Evolutionary conservation across 768 basidiomycete species (phyloP).

Genomic region (Daedaleopsis nitida): DNA sequence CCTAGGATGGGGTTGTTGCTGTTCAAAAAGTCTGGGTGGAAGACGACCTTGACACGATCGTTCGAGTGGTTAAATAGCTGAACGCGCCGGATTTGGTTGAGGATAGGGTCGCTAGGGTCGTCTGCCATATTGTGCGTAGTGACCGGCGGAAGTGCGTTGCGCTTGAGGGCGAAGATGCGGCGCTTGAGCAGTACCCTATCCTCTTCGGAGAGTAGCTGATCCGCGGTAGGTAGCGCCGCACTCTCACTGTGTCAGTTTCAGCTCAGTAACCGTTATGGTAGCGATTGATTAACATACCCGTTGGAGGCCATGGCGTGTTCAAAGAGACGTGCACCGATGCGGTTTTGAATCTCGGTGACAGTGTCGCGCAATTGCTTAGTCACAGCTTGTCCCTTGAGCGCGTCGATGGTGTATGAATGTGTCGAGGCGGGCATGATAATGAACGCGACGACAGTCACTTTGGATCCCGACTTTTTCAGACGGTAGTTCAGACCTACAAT

Average conservation of each 20-base stretch:
- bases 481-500: slow-evolving; percentile 57
- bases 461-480: slow-evolving; percentile 63
- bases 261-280: background rate
- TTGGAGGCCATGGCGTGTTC: slow-evolving; percentile 93
- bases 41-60: slow-evolving; percentile 96
- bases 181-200: slow-evolving; percentile 95
- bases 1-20: slow-evolving; percentile 97
- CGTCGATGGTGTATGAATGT: slow-evolving; percentile 96
- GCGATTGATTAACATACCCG: slow-evolving; percentile 55
- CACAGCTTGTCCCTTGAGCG: slow-evolving; percentile 95
- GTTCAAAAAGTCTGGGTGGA: slow-evolving; percentile 98
- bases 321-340: slow-evolving; percentile 89
- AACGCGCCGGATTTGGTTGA: slow-evolving; percentile 93
- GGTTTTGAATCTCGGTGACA: slow-evolving; percentile 92
- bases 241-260: slow-evolving; percentile 52
- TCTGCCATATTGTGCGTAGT: slow-evolving; percentile 99
- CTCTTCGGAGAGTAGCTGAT: slow-evolving; percentile 82
- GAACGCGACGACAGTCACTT: slow-evolving; percentile 92
- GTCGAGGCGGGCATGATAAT: slow-evolving; percentile 98
- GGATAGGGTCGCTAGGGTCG: slow-evolving; percentile 87
- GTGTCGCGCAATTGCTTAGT: slow-evolving; percentile 96
- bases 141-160: slow-evolving; percentile 92
- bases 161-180: slow-evolving; percentile 93
- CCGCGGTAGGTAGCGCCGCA: slow-evolving; percentile 71
- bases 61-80: slow-evolving; percentile 86